phyloP scores from a whole-genome alignment of 2,329 filamentous ascomycete genomes.

The Pseudogymnoascus sp. region DNA sequence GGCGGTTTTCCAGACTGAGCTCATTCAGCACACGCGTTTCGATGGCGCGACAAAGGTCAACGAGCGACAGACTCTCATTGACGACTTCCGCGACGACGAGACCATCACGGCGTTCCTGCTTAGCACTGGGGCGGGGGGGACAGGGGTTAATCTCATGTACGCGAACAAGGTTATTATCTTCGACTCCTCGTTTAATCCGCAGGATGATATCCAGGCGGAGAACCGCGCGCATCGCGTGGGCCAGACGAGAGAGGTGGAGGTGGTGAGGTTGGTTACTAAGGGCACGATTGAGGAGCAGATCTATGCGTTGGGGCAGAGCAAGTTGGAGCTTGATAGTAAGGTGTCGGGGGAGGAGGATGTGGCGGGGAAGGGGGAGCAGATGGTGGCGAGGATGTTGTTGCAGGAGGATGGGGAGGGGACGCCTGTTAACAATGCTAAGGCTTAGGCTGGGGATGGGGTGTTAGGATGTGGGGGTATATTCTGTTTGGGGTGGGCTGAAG shows the following conservation, averaged over 20 bases:
- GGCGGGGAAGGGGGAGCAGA: conserved; percentile 40
- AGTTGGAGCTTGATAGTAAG: conserved; percentile 76
- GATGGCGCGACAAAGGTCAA: conserved; percentile 77
- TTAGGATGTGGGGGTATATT: background rate
- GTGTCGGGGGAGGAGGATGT: conserved; percentile 49
- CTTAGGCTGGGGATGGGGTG: background rate
- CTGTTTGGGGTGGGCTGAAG: background rate
- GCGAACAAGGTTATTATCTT: conserved; percentile 98
- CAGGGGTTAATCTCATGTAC: conserved; percentile 88
- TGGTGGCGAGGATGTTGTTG: conserved; percentile 39
- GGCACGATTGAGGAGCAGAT: conserved; percentile 91
- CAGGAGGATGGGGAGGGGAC: background rate
- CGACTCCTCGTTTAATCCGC: conserved; percentile 93
- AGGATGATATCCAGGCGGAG: conserved; percentile 97
- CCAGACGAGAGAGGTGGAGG: conserved; percentile 82
- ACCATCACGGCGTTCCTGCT: conserved; percentile 85
- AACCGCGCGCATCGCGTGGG: conserved; percentile 94
- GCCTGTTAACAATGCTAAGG: background rate
- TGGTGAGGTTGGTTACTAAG: conserved; percentile 72
- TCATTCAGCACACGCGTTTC: conserved; percentile 73
- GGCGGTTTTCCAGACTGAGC: conserved; percentile 64
- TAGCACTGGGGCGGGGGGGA: conserved; percentile 89
- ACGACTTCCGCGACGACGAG: conserved; percentile 69
- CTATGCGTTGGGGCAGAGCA: conserved; percentile 81
- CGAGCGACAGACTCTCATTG: conserved; percentile 78